Evolutionary conservation across 1,284 basidiomycete genomes (phyloP), one percentile per base, ranked within the genome.

Genomic region (Moniliella sp.): DNA sequence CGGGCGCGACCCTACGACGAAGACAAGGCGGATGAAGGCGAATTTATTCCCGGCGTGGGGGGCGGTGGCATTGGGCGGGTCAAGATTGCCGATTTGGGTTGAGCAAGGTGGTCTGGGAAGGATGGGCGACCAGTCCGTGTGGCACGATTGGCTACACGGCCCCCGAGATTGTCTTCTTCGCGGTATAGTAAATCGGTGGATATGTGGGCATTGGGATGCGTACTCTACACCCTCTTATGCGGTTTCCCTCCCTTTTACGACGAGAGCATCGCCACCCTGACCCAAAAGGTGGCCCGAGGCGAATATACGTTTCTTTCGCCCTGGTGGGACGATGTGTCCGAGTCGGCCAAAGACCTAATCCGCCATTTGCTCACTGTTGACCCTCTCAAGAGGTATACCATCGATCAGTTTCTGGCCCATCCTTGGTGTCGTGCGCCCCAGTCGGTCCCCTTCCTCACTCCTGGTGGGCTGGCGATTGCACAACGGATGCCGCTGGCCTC

Each of bases 201-300:
- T 62, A 97, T 97, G 91, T 99, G 91, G 91, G 91, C 91, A 2
- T 66, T 97, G 25, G 91, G 91, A 17, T 99, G 91, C 62, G 91
- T 99, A 14, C 69, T 99, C 4, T 99, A 99, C 65, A 99, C 91
- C 1, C 67, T 97, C 2, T 72, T 99, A 11, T 97, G 91, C 55
- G 91, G 88, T 32, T 93, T 93, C 67, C 83, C 84, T 33, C 67
- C 91, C 0, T 99, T 99, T 67, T 99, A 97, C 63, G 88, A 99
- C 49, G 91, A 99, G 64, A 88, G 81, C 54, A 97, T 99, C 65
- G 83, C 80, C 48, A 82, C 93, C 28, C 69, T 97, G 30, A 97
- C 91, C 0, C 88, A 97, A 62, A 99, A 99, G 64, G 91, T 99
- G 12, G 91, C 91, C 1, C 70, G 78, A 41, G 91, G 91, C 4